These are phyloP conservation scores for Mesotaenium endlicherianum DNA, from an alignment of 139 green algal genomes.

Conservation along the genomic window DNA sequence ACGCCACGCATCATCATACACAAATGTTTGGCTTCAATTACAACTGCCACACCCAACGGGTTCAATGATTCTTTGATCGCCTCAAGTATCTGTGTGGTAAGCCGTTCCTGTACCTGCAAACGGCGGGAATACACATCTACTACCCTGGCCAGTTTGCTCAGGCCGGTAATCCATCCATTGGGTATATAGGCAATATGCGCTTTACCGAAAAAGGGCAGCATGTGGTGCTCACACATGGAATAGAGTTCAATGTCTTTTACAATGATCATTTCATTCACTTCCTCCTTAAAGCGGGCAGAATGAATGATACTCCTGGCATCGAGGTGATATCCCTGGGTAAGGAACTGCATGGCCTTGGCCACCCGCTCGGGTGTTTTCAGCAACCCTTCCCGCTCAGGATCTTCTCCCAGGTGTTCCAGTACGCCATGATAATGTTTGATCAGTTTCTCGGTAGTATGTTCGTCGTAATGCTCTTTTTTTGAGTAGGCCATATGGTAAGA, in stretches of 20 bases:
- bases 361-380: neutral
- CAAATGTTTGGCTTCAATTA: neutral
- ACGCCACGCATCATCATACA: conserved; percentile 5
- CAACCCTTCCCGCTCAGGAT: neutral
- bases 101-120: neutral
- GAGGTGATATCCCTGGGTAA: neutral
- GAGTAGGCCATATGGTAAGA: too few relatives aligned
- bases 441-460: too few relatives aligned
- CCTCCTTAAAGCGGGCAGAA: neutral
- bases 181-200: conserved; percentile 87
- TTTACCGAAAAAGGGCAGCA: conserved; percentile 87
- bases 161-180: conserved; percentile 60
- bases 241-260: conserved; percentile 89
- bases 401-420: neutral
- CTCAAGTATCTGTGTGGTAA: neutral
- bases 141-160: conserved; percentile 69
- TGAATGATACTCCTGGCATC: neutral
- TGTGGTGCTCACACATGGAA: conserved; percentile 62
- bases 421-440: neutral
- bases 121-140: conserved; percentile 67
- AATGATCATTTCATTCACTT: conserved; percentile 61
- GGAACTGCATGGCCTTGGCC: neutral
- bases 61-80: neutral
- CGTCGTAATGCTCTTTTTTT: too few relatives aligned
- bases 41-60: neutral